phyloP scores from a whole-genome alignment of 1,139 yeast genomes.

The Blastobotrys serpentis region DNA sequence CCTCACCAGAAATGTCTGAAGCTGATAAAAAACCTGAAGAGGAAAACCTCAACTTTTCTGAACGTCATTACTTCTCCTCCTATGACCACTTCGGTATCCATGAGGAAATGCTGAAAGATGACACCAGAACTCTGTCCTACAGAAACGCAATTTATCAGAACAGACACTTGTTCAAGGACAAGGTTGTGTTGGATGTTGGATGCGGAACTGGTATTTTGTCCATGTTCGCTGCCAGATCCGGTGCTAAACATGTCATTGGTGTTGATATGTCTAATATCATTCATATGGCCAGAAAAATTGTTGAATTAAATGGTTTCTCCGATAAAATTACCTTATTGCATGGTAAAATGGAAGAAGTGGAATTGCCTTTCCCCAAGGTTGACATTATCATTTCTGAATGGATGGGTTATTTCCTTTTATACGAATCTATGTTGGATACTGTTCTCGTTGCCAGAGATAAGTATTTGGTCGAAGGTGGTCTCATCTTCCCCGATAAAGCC shows the following conservation, averaged over 20 bases:
- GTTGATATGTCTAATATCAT: constrained; percentile 97
- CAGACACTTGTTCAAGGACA: constrained; percentile 84
- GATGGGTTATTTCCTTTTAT: constrained; percentile 98
- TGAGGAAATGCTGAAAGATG: constrained; percentile 97
- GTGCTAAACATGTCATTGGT: constrained; percentile 95
- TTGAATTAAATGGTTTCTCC: constrained; percentile 76
- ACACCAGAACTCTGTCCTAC: constrained; percentile 87
- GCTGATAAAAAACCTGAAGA: constrained; percentile 9
- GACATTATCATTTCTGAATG: constrained; percentile 97
- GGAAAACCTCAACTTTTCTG: constrained; percentile 44
- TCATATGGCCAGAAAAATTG: constrained; percentile 87
- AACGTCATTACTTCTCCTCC: constrained; percentile 90
- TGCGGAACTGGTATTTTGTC: constrained; percentile 97
- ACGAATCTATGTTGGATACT: constrained; percentile 97
- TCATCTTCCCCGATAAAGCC: constrained; percentile 94
- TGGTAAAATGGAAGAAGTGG: constrained; percentile 94
- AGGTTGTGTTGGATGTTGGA: constrained; percentile 96
- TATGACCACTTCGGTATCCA: constrained; percentile 98
- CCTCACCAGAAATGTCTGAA: constrained; percentile 8
- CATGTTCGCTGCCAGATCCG: constrained; percentile 98
- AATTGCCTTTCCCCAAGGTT: constrained; percentile 70
- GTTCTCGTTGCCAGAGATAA: constrained; percentile 92
- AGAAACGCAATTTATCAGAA: constrained; percentile 92
- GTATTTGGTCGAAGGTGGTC: constrained; percentile 82
- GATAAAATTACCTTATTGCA: constrained; percentile 86